Evolutionary conservation across 2,329 filamentous ascomycete species (phyloP).

Genomic region (Diplodia sapinea): DNA sequence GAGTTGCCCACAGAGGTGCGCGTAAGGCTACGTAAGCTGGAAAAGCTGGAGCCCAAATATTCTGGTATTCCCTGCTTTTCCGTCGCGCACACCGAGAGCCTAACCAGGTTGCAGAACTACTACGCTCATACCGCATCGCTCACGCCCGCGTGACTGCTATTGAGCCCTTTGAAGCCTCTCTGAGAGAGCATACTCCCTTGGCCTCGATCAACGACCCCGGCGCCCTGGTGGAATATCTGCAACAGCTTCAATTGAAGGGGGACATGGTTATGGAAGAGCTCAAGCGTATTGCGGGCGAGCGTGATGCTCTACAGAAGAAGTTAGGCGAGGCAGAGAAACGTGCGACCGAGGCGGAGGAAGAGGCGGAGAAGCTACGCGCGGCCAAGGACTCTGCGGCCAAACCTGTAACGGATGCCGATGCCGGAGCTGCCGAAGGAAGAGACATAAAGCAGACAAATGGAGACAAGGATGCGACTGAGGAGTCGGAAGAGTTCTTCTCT

Average conservation of each 20-base stretch:
- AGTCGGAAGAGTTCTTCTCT: conserved; percentile 82
- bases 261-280: conserved; percentile 95
- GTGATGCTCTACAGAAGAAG: conserved; percentile 79
- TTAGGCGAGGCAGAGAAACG: conserved; percentile 71
- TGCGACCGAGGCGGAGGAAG: conserved; percentile 65
- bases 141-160: conserved; percentile 86
- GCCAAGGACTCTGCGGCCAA: conserved; percentile 42
- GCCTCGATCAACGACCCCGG: conserved; percentile 85
- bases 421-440: conserved; percentile 24
- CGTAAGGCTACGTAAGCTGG: conserved; percentile 79
- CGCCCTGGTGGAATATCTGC: conserved; percentile 86
- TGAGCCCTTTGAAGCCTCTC: conserved; percentile 88
- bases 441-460: conserved; percentile 36
- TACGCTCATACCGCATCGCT: conserved; percentile 89
- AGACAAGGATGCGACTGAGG: conserved; percentile 41
- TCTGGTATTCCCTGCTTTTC: conserved; percentile 62
- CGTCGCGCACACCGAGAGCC: conserved; percentile 9
- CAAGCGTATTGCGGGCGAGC: conserved; percentile 82
- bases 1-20: conserved; percentile 78
- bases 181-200: conserved; percentile 91
- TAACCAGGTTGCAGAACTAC: conserved; percentile 65
- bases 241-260: conserved; percentile 80
- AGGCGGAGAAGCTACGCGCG: conserved; percentile 60
- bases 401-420: conserved; percentile 15
- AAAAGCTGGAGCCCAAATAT: conserved; percentile 87